Evolutionary conservation across 139 green algal genomes (phyloP).

Genomic region (Parachlorella kessleri): DNA sequence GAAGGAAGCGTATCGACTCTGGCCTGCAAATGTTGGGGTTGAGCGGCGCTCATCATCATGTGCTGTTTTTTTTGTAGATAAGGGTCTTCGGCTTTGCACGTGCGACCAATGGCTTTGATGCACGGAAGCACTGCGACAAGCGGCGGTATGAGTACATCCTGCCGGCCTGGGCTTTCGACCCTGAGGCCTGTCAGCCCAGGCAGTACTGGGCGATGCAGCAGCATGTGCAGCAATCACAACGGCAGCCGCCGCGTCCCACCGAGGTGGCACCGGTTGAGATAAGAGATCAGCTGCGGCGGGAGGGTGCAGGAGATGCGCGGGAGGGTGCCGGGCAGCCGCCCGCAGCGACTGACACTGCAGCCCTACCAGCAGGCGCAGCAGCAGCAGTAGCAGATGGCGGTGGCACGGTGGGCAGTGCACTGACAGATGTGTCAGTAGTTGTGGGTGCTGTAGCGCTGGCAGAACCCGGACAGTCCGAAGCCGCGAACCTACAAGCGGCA

Average conservation of each 20-base stretch:
- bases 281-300: not conserved
- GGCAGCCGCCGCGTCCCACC: not conserved
- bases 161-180: conserved; percentile 86
- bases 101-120: conserved; percentile 90
- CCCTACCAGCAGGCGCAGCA: not conserved
- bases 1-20: no score
- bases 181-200: conserved; percentile 10
- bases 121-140: conserved; percentile 77
- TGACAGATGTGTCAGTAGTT: not conserved
- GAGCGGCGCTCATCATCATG: not conserved
- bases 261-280: not conserved
- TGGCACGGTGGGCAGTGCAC: not conserved
- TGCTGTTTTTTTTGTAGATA: conserved; percentile 47
- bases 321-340: not conserved
- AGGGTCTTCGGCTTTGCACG: conserved; percentile 75
- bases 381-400: not conserved
- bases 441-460: conserved; percentile 5
- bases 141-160: conserved; percentile 97
- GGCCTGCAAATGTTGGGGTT: no score
- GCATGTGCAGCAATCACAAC: not conserved
- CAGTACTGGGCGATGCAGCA: not conserved
- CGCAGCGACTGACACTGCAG: not conserved
- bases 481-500: not conserved
- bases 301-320: not conserved
- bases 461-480: not conserved